Evolutionary conservation across 2,329 filamentous ascomycete species (phyloP).

Genomic region (Apiospora rasikravindrae): DNA sequence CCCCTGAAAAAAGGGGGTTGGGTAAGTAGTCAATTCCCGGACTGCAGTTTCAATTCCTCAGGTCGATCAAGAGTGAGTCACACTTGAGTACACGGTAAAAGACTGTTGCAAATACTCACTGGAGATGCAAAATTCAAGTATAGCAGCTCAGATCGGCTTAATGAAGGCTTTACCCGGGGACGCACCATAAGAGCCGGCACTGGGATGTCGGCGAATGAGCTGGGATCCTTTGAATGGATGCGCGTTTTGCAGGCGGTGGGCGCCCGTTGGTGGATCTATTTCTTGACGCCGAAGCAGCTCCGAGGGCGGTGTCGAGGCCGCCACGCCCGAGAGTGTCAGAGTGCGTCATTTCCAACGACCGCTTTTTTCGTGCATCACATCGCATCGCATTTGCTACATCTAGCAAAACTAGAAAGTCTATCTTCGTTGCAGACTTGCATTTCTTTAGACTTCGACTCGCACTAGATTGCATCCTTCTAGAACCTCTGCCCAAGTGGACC

Average conservation of each 20-base stretch:
- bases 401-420: not conserved
- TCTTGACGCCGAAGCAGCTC: not conserved
- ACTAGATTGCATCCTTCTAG: not conserved
- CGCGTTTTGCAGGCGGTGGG: not conserved
- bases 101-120: no score
- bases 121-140: no score
- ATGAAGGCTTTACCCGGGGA: no score
- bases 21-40: no score
- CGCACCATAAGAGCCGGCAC: no score
- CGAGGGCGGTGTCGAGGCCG: not conserved
- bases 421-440: not conserved
- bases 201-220: no score
- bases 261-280: slow-evolving; percentile 8
- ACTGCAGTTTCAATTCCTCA: no score
- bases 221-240: not conserved
- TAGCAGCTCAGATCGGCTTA: no score
- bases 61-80: no score
- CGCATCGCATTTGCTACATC: not conserved
- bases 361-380: not conserved
- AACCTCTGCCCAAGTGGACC: not conserved
- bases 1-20: no score
- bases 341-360: slow-evolving; percentile 3
- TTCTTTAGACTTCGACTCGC: not conserved
- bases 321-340: not conserved
- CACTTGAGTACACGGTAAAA: no score